Percentiles rank a stretch among this genome's conserved stretches.
Evolutionary conservation across 257 asterid genomes (phyloP).

Genomic region (Jaltomata sinuosa): DNA sequence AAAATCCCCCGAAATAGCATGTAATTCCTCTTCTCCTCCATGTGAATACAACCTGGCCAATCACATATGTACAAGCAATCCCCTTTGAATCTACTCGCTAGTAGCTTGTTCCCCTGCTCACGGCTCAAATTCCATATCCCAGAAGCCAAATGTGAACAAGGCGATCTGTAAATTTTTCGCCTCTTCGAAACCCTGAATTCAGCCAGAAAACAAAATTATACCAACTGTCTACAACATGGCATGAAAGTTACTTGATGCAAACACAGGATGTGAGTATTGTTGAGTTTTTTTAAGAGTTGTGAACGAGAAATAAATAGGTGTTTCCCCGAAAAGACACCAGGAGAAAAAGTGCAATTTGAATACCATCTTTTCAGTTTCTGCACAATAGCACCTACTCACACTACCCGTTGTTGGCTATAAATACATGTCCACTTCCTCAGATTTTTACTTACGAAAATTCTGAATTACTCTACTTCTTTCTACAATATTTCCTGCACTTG

Average conservation of each 20-base stretch:
- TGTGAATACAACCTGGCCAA: constrained; percentile 89
- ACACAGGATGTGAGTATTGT: too few relatives aligned
- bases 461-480: background rate
- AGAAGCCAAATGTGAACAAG: constrained; percentile 57
- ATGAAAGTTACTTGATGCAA: background rate
- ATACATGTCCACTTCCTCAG: background rate
- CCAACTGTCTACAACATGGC: background rate
- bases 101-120: constrained; percentile 77
- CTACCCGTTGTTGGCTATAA: background rate
- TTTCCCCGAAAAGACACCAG: too few relatives aligned
- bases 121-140: constrained; percentile 76
- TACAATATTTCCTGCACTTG: background rate
- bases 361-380: too few relatives aligned
- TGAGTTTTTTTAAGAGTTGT: too few relatives aligned
- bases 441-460: background rate
- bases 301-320: too few relatives aligned
- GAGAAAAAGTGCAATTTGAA: too few relatives aligned
- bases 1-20: constrained; percentile 83
- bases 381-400: too few relatives aligned
- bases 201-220: background rate
- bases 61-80: constrained; percentile 75
- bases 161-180: constrained; percentile 36
- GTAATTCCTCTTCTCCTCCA: constrained; percentile 81
- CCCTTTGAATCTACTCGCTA: constrained; percentile 72
- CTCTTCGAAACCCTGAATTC: constrained; percentile 15